These are phyloP conservation scores for Colletotrichum tropicicola DNA, from an alignment of 2,329 filamentous ascomycete species.

Conservation along the genomic window DNA sequence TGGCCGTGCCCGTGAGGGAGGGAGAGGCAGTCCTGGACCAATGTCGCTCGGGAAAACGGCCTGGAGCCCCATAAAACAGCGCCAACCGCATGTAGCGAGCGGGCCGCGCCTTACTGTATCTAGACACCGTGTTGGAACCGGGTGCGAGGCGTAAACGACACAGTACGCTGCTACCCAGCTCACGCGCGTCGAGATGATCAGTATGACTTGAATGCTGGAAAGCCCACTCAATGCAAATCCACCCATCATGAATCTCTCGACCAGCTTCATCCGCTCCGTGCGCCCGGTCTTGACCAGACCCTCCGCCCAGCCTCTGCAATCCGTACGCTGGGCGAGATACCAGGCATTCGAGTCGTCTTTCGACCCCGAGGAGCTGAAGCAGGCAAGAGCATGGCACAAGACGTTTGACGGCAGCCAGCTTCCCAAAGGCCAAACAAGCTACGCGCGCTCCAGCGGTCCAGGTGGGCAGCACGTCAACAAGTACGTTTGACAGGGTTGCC, in stretches of 20 bases:
- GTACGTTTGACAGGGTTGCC: too few relatives aligned
- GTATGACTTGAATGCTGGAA: neutral
- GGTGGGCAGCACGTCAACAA: conserved; percentile 72
- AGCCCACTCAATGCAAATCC: too few relatives aligned
- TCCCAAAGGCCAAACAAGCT: conserved; percentile 62
- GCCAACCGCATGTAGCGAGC: neutral
- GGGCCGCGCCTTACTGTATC: neutral
- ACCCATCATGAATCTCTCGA: neutral
- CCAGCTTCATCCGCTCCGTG: neutral
- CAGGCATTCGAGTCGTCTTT: conserved; percentile 58
- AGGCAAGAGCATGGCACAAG: conserved; percentile 61
- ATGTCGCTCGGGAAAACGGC: conserved; percentile 8
- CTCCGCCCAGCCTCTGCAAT: neutral
- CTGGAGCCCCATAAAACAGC: neutral
- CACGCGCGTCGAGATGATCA: too few relatives aligned
- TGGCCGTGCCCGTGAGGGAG: neutral
- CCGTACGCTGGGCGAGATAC: conserved; percentile 41
- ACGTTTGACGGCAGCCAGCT: conserved; percentile 53
- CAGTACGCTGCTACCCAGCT: too few relatives aligned
- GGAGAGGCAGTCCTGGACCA: neutral
- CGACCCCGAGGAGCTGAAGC: conserved; percentile 58
- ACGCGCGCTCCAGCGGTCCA: conserved; percentile 67
- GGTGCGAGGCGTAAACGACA: neutral
- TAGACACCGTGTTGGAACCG: neutral
- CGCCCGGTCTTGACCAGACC: neutral